A percentile compares a stretch with the other conserved stretches of the same genome.
Evolutionary conservation across 257 asterid genomes (phyloP).

Genomic region (Gentiana straminea): DNA sequence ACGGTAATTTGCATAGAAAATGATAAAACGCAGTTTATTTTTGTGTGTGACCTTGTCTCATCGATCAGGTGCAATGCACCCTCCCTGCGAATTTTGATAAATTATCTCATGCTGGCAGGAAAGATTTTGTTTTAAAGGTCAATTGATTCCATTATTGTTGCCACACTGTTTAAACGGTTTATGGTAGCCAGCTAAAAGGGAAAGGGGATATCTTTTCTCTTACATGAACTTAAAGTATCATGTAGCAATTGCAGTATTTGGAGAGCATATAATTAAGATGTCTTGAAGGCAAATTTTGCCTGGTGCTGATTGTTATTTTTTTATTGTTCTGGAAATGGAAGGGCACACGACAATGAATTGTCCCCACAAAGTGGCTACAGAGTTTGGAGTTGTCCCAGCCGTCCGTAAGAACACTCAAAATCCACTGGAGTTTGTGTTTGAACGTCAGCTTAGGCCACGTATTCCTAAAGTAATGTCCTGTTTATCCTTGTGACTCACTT

Average conservation of each 20-base stretch:
- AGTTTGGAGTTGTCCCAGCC: conserved; percentile 69
- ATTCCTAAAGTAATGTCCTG: conserved; percentile 35
- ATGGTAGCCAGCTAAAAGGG: no score
- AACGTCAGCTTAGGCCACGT: conserved; percentile 60
- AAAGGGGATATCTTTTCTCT: no score
- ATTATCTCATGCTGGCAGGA: no score
- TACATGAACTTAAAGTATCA: no score
- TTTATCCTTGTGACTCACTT: background rate
- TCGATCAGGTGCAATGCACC: no score
- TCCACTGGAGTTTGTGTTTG: conserved; percentile 64
- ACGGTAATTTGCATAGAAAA: no score
- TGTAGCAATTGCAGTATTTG: no score
- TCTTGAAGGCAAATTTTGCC: background rate
- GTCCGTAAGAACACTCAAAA: conserved; percentile 41
- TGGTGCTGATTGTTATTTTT: background rate
- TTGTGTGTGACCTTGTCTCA: background rate
- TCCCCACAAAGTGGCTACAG: conserved; percentile 87
- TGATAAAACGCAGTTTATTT: background rate
- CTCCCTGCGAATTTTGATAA: no score
- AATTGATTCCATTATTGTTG: background rate
- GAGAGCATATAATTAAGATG: no score
- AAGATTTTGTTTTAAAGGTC: no score
- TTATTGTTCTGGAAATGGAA: conserved; percentile 23
- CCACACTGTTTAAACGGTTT: background rate
- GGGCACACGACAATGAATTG: conserved; percentile 90